Percentiles rank a stretch among this genome's conserved stretches.
phyloP scores from a whole-genome alignment of 345 rosid genomes.

The Eucalyptus curtisii region DNA sequence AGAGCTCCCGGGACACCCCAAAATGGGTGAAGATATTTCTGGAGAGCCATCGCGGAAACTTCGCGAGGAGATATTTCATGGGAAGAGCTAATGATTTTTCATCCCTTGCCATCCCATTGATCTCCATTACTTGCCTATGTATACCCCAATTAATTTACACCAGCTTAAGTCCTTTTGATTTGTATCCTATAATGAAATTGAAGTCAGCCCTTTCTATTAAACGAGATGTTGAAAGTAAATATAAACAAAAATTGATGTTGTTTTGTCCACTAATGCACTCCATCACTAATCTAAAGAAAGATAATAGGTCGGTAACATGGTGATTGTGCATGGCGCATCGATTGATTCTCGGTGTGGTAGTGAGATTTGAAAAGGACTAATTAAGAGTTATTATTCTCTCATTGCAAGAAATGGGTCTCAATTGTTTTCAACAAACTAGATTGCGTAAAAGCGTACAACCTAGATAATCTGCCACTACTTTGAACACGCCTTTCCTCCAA shows the following conservation, averaged over 20 bases:
- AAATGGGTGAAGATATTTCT: background rate
- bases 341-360: background rate
- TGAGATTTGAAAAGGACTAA: background rate
- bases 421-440: background rate
- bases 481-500: background rate
- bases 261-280: background rate
- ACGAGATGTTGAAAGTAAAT: background rate
- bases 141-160: background rate
- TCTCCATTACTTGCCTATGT: background rate
- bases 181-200: background rate
- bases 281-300: background rate
- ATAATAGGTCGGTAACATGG: background rate
- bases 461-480: background rate
- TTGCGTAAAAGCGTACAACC: rapidly evolving
- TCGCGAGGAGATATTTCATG: background rate
- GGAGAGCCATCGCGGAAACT: background rate
- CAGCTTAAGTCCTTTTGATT: background rate
- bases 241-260: background rate
- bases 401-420: background rate
- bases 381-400: background rate
- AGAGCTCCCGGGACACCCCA: background rate
- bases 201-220: background rate
- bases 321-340: background rate
- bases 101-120: background rate
- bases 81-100: background rate